A percentile compares a stretch with the other conserved stretches of the same genome.
phyloP scores from a whole-genome alignment of 169 alveolate species.

The Plasmodium cynomolgi region DNA sequence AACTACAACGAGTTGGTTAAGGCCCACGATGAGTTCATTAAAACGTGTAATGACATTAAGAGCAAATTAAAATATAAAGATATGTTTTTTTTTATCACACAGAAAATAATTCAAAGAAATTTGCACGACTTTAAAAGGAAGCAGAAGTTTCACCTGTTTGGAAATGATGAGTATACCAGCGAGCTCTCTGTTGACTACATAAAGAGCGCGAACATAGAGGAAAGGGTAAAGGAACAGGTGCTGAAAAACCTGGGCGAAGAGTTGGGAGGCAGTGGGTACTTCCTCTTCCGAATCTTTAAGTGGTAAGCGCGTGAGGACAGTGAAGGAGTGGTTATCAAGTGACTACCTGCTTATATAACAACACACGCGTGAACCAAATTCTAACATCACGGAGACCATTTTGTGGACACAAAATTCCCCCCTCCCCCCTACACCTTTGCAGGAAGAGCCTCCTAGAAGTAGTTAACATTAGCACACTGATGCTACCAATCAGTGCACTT shows the following conservation, averaged over 20 bases:
- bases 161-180: conserved; percentile 68
- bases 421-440: background rate
- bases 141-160: conserved; percentile 37
- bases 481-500: conserved; percentile 44
- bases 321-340: background rate
- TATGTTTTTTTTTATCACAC: conserved; percentile 68
- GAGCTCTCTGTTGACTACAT: conserved; percentile 67
- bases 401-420: background rate
- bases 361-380: background rate
- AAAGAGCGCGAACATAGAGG: conserved; percentile 70
- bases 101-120: conserved; percentile 65
- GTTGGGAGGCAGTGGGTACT: background rate
- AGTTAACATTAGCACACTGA: conserved; percentile 45
- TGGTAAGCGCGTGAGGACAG: conserved; percentile 7
- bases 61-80: conserved; percentile 74
- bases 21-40: conserved; percentile 56
- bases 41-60: conserved; percentile 46
- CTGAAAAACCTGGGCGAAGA: conserved; percentile 34
- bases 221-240: conserved; percentile 49
- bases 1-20: conserved; percentile 61
- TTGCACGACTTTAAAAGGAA: conserved; percentile 67
- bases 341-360: background rate
- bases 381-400: background rate
- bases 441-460: conserved; percentile 64
- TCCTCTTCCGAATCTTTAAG: conserved; percentile 36